phyloP scores from a whole-genome alignment of 169 alveolate species.

The Plasmodium vinckei region DNA sequence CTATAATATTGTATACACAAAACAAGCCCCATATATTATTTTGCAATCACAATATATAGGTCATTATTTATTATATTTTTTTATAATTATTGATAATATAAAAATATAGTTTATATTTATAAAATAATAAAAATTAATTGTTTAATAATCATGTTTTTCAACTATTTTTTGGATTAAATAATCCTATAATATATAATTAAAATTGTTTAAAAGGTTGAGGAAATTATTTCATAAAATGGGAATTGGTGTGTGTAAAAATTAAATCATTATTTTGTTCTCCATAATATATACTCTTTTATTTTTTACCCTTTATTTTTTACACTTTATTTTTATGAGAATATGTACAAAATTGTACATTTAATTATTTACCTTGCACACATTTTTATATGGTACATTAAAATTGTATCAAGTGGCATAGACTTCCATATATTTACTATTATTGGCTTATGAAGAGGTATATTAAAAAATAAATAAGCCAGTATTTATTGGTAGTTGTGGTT shows the following conservation, averaged over 20 bases:
- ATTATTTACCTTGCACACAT: no score
- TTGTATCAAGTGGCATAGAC: no score
- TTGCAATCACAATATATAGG: not conserved
- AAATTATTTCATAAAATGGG: conserved; percentile 7
- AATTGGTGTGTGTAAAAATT: conserved; percentile 15
- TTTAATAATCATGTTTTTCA: not conserved
- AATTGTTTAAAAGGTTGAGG: not conserved
- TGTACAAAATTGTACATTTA: not conserved
- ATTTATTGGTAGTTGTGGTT: no score
- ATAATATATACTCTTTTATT: not conserved
- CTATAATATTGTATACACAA: not conserved
- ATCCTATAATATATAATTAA: conserved; percentile 1
- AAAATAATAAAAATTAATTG: no score
- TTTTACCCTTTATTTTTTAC: conserved; percentile 1
- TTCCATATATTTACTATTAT: no score
- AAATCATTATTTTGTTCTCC: not conserved
- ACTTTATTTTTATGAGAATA: conserved; percentile 7
- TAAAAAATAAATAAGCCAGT: no score
- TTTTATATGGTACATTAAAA: no score
- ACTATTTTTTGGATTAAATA: conserved; percentile 4
- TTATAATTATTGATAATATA: no score
- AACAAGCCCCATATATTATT: not conserved
- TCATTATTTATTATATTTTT: no score
- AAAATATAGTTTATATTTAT: no score
- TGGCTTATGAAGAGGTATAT: no score